Percentiles rank a stretch among this genome's conserved stretches.
These are phyloP conservation scores for Kalaharituber pfeilii DNA, from an alignment of 2,329 filamentous ascomycete species.

Conservation along the genomic window DNA sequence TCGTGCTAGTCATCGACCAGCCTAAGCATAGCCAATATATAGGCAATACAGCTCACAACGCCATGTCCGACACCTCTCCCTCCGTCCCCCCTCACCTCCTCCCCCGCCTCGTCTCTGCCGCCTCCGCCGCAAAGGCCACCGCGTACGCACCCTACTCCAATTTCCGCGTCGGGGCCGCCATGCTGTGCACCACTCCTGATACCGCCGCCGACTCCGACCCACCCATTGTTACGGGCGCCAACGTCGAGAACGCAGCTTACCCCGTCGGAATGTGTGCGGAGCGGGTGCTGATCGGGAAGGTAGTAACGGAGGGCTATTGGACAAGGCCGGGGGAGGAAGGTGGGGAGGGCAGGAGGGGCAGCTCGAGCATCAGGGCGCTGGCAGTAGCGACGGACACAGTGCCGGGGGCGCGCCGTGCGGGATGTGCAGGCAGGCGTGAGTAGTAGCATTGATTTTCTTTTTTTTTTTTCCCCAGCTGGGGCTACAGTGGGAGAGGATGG, in stretches of 20 bases:
- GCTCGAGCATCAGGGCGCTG: constrained; percentile 51
- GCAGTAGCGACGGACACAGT: constrained; percentile 67
- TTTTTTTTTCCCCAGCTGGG: too few relatives aligned
- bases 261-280: constrained; percentile 91
- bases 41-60: too few relatives aligned
- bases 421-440: constrained; percentile 86
- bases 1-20: too few relatives aligned
- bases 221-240: constrained; percentile 53
- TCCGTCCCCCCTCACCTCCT: too few relatives aligned
- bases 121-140: too few relatives aligned
- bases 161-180: constrained; percentile 73
- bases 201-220: constrained; percentile 37
- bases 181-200: too few relatives aligned
- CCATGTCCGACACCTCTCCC: too few relatives aligned
- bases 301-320: constrained; percentile 38
- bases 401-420: constrained; percentile 61
- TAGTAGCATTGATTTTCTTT: constrained; percentile 22
- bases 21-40: too few relatives aligned
- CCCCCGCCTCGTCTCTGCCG: too few relatives aligned
- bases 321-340: constrained; percentile 25
- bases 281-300: constrained; percentile 68
- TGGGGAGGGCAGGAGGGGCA: constrained; percentile 29
- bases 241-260: constrained; percentile 85
- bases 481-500: background rate
- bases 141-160: constrained; percentile 84